A percentile compares a stretch with the other conserved stretches of the same genome.
phyloP scores from a whole-genome alignment of 208 protist genomes.

The Leishmania guyanensis region DNA sequence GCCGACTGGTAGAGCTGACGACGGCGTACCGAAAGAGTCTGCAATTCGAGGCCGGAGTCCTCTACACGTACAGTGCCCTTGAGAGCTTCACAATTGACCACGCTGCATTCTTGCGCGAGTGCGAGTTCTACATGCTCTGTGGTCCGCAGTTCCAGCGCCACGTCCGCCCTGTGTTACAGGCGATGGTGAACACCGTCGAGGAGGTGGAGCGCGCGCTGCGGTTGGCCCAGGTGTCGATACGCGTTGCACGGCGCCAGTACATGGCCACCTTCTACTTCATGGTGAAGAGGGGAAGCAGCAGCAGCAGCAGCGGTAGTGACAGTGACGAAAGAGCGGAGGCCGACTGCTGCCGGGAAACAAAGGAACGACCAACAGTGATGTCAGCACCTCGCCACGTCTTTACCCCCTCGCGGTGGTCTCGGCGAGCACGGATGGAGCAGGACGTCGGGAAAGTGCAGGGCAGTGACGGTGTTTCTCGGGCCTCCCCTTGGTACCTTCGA shows the following conservation, averaged over 20 bases:
- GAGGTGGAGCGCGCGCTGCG: constrained; percentile 52
- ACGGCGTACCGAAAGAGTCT: constrained; percentile 43
- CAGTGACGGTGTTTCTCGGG: not conserved
- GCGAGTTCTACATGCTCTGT: constrained; percentile 67
- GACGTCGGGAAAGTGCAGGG: not conserved
- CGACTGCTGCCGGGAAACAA: not conserved
- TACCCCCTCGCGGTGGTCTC: constrained; percentile 21
- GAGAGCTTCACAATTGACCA: constrained; percentile 65
- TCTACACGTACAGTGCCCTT: constrained; percentile 55
- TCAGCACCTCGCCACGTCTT: constrained; percentile 7
- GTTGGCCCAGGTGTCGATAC: constrained; percentile 21
- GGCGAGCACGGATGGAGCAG: not conserved
- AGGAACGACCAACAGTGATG: not conserved
- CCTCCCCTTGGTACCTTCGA: constrained; percentile 17
- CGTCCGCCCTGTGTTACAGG: constrained; percentile 45
- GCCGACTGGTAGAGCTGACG: constrained; percentile 39
- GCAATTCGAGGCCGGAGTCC: constrained; percentile 49
- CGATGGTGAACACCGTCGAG: constrained; percentile 62
- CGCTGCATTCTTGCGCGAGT: constrained; percentile 62
- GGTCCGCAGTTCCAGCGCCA: constrained; percentile 40
- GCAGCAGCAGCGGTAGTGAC: constrained; percentile 12
- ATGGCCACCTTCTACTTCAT: constrained; percentile 35
- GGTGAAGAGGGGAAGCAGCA: constrained; percentile 18
- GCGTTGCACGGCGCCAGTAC: constrained; percentile 30
- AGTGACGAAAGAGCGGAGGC: constrained; percentile 1